Conservation (phyloP, 441 rosid species). For the Kokia cookei region DNA sequence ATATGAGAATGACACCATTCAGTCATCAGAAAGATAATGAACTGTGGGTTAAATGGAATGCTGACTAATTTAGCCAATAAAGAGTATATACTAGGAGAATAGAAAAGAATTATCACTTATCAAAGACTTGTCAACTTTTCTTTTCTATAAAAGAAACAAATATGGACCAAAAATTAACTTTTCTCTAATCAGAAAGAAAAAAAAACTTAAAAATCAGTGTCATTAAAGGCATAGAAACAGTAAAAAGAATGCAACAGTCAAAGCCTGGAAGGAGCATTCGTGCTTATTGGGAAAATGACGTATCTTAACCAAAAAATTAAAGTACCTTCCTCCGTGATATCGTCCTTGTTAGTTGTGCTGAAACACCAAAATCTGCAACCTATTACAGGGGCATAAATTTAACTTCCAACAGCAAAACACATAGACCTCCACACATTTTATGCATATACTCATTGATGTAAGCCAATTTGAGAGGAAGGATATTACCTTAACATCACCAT, state of each 20-base stretch:
- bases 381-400: constrained; percentile 33
- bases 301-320: background rate
- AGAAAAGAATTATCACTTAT: background rate
- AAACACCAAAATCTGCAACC: constrained; percentile 99
- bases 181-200: background rate
- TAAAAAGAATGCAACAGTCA: background rate
- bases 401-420: constrained; percentile 13
- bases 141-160: background rate
- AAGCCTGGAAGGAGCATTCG: background rate
- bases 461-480: constrained; percentile 13
- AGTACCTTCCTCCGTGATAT: constrained; percentile 97
- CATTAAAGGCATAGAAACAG: background rate
- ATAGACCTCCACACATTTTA: background rate
- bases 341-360: constrained; percentile 94
- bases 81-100: background rate
- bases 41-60: background rate
- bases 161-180: background rate
- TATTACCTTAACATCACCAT: constrained; percentile 96
- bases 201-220: background rate
- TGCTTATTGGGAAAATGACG: background rate
- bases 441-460: background rate
- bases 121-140: background rate
- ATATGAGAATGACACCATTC: background rate
- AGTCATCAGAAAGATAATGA: background rate
- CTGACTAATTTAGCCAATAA: background rate